A percentile compares a stretch with the other conserved stretches of the same genome.
These are phyloP conservation scores for Fusarium illudens DNA, from an alignment of 2,329 filamentous ascomycete genomes.

Conservation along the genomic window DNA sequence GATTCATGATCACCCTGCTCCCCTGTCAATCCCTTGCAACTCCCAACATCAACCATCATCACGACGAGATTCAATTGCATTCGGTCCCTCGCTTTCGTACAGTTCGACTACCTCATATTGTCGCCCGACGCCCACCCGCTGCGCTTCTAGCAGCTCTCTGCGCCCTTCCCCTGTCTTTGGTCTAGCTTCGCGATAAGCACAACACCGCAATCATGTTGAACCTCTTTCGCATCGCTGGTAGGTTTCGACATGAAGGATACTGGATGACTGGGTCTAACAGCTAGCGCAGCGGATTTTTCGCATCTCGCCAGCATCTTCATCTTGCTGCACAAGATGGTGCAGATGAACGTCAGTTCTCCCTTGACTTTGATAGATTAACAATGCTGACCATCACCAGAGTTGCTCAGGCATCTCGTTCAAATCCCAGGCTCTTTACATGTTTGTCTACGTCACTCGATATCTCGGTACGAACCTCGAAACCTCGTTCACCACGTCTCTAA, in stretches of 20 bases:
- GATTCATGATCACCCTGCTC: slow-evolving; percentile 39
- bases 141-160: slow-evolving; percentile 30
- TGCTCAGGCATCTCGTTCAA: slow-evolving; percentile 99
- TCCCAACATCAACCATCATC: slow-evolving; percentile 19
- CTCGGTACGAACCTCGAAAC: slow-evolving; percentile 66
- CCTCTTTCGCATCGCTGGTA: slow-evolving; percentile 67
- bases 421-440: slow-evolving; percentile 91
- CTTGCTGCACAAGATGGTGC: slow-evolving; percentile 94
- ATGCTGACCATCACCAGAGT: slow-evolving; percentile 68
- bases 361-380: slow-evolving; percentile 7
- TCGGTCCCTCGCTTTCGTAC: slow-evolving; percentile 4
- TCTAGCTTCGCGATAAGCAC: slow-evolving; percentile 23
- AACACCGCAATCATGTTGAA: slow-evolving; percentile 59
- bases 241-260: slow-evolving; percentile 33
- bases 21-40: slow-evolving; percentile 29
- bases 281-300: slow-evolving; percentile 82
- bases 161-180: slow-evolving; percentile 8
- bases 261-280: slow-evolving; percentile 26
- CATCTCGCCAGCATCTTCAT: slow-evolving; percentile 95
- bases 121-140: slow-evolving; percentile 28
- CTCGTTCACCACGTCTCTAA: slow-evolving; percentile 2
- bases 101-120: slow-evolving; percentile 20
- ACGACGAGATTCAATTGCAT: slow-evolving; percentile 29
- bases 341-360: slow-evolving; percentile 75
- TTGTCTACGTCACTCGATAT: slow-evolving; percentile 95